Evolutionary conservation across 352 stramenopile species (phyloP), one percentile per base, ranked within the genome.

Genomic region (Phytophthora colocasiae): DNA sequence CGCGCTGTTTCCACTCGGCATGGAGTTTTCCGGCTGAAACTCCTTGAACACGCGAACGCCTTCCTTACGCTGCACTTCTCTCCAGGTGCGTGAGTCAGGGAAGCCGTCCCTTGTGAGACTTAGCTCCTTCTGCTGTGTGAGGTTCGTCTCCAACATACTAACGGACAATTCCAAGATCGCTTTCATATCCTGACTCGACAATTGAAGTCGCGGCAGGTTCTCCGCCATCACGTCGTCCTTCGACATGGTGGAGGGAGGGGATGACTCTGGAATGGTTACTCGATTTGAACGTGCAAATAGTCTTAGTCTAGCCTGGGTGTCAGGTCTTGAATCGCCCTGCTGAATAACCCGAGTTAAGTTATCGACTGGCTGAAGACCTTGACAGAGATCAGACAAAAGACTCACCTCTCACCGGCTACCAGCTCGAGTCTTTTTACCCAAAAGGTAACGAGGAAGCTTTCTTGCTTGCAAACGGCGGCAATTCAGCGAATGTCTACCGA

Each of bases 71-170:
- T 75, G 68, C 48, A 87, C 46, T 48, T 80, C 71, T 44, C 80
- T 70, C 81, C 81, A 90, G 0, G 59, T 41, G 15, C 58, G 50
- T n/a, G 76, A 54, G 36, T 85, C 78, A 4, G 82, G 63, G 24
- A 85, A 69, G 2, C 77, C 71, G 31, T 81, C 63, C 36, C 70
- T 73, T 9, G 74, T 71, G 43, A 79, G 22, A 0, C 63, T 60
- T 10, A 86, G 67, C 39, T 71, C 55, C 47, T 83, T 77, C 22
- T 81, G 82, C 50, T 87, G 77, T 52, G 41, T 50, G 26, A 90
- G 46, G 38, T 83, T 83, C n/a, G 82, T 73, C 58, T 81, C 62
- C 26, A 81, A 52, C 10, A 81, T 65, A 44, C 47, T 72, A 27
- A 63, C 53, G 3, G 74, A 73, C 34, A 84, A 49, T 54, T 77